phyloP scores from a whole-genome alignment of 352 stramenopile genomes.

The Phytophthora ohioensis region DNA sequence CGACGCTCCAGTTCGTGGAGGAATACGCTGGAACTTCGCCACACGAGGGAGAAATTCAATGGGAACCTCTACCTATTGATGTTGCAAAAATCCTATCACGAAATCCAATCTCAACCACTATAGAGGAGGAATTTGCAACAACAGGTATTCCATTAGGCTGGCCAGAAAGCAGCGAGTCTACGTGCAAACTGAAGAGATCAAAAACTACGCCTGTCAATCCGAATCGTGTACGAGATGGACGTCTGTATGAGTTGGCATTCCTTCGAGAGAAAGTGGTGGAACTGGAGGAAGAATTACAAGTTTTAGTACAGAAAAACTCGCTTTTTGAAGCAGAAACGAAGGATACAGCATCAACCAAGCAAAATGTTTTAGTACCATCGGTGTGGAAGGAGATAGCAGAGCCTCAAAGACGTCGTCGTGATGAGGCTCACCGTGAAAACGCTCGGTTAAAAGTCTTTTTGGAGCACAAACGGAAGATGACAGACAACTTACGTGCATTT shows the following conservation, averaged over 20 bases:
- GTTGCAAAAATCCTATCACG: too few species aligned
- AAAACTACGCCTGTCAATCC: constrained; percentile 4
- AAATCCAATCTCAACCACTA: too few species aligned
- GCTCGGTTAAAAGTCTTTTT: constrained; percentile 36
- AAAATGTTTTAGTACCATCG: too few species aligned
- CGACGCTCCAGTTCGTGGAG: too few species aligned
- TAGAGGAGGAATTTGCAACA: too few species aligned
- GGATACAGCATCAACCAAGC: neutral
- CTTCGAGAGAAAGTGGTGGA: constrained; percentile 33
- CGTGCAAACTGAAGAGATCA: too few species aligned
- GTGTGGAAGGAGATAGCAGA: constrained; percentile 27
- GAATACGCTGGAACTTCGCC: too few species aligned
- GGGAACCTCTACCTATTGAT: too few species aligned
- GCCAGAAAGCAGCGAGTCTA: too few species aligned
- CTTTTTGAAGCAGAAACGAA: constrained; percentile 9
- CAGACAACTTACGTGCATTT: constrained; percentile 39
- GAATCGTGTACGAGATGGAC: constrained; percentile 38
- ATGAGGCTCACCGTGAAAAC: constrained; percentile 35
- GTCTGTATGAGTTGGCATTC: constrained; percentile 37
- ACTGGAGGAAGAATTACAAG: constrained; percentile 35
- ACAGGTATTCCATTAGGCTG: too few species aligned
- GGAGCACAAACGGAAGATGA: constrained; percentile 47
- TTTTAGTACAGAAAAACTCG: constrained; percentile 16
- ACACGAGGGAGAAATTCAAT: too few species aligned
- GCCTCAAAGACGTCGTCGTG: constrained; percentile 15